Base-by-base conservation (phyloP, 129 eudicot genomes). In the sunflower (Helianthus annuus) region DNA sequence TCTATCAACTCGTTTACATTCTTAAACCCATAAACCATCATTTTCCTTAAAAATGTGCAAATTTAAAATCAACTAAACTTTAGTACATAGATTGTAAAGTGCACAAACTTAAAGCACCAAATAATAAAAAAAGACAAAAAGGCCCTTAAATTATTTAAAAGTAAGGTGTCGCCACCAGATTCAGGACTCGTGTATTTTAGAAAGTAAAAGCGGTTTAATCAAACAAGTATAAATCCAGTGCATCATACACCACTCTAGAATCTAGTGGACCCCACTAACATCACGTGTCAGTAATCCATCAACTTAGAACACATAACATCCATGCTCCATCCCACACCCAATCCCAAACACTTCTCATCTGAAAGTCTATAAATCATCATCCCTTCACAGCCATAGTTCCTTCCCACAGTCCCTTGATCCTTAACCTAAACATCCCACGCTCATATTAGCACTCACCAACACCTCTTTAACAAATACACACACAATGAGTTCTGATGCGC, bases 131-230 rank as follows among this genome's bases (percentile, higher is more conserved):
- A 63, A 29, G 57, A n/a, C 22, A 42, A 70, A 77, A 78, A 54
- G 49, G 44, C 39, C 66, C 76, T 62, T 64, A 49, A 68, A 38
- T 69, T 36, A 65, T 73, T 49, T 9, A 68, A 76, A 38, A 64
- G 17, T 48, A 27, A 32, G 36, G 36, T 32, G 36, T 32, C 36
- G 64, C 76, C 80, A 68, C 36, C 61, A 62, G 81, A 60, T 78
- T 81, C 85, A 64, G 73, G 77, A 83, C 90, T 78, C 71, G 40
- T 71, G 82, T 48, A 80, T 80, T 29, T 61, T 67, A 71, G 79
- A 69, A 54, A 15, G n/a, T 32, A 48, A 72, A 60, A 72, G 68
- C 52, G 52, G 80, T 73, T 69, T 76, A 32, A 22, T 19, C 19
- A 56, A 42, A 71, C 5, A 13, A 27, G 55, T 45, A 10, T 32